Percentiles rank a stretch among this genome's conserved stretches.
Evolutionary conservation across 345 rosid species (phyloP).

Genomic region (Dipteronia sinensis): DNA sequence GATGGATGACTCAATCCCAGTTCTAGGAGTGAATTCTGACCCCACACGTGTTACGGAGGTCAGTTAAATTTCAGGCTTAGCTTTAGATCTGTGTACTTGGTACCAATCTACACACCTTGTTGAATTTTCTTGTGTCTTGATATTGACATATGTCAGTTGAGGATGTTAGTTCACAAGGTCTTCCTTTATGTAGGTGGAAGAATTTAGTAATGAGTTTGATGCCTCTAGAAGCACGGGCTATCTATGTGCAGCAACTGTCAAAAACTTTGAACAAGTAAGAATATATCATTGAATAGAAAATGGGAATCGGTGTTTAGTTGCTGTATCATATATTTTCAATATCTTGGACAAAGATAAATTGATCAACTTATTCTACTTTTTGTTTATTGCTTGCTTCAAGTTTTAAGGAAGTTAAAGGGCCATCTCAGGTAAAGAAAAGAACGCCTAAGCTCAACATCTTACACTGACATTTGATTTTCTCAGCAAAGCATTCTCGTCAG

Average conservation of each 20-base stretch:
- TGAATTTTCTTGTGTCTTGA: background rate
- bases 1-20: constrained; percentile 70
- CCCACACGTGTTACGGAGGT: constrained; percentile 88
- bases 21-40: constrained; percentile 89
- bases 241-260: constrained; percentile 81
- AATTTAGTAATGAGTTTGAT: constrained; percentile 67
- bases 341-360: background rate
- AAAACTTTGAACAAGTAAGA: constrained; percentile 79
- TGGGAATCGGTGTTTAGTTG: background rate
- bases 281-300: background rate
- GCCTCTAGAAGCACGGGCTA: constrained; percentile 87
- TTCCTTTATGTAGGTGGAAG: constrained; percentile 54
- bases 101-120: background rate
- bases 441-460: background rate
- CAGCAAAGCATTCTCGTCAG: background rate
- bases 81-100: background rate
- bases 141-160: background rate
- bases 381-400: background rate
- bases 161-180: constrained; percentile 2
- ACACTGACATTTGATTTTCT: background rate
- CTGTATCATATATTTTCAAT: background rate
- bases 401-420: constrained; percentile 5
- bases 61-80: constrained; percentile 12
- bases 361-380: background rate
- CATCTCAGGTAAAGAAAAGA: background rate